phyloP scores from a whole-genome alignment of 306 rosid genomes.

The Pterocarpus macrocarpus region DNA sequence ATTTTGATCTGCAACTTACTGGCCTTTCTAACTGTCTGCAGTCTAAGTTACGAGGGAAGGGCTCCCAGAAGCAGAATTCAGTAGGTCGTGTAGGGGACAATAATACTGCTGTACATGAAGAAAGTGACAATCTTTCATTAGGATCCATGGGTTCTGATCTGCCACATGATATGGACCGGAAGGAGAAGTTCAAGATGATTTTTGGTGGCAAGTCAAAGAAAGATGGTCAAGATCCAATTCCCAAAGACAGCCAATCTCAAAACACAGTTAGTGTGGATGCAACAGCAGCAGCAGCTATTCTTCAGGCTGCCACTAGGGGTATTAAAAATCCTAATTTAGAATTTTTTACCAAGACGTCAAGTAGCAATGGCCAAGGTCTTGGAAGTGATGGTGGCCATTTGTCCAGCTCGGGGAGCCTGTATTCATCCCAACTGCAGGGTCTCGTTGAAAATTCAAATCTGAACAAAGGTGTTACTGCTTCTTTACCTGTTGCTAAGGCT shows the following conservation, averaged over 20 bases:
- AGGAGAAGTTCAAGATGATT: conserved; percentile 80
- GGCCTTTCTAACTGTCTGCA: conserved; percentile 43
- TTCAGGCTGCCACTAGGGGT: conserved; percentile 86
- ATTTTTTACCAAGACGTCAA: conserved; percentile 56
- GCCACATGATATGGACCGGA: conserved; percentile 61
- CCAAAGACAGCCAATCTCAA: conserved; percentile 57
- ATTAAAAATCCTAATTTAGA: conserved; percentile 67
- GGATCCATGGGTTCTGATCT: conserved; percentile 62
- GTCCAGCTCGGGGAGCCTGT: conserved; percentile 62
- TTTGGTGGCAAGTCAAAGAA: conserved; percentile 72
- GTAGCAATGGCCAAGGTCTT: conserved; percentile 60
- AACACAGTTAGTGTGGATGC: conserved; percentile 63
- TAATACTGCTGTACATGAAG: conserved; percentile 51
- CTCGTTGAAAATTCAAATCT: conserved; percentile 41
- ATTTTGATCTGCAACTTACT: conserved; percentile 37
- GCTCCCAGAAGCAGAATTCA: conserved; percentile 55
- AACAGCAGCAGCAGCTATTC: conserved; percentile 79
- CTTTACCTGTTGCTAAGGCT: conserved; percentile 65
- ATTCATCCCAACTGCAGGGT: conserved; percentile 54
- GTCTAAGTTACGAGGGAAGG: conserved; percentile 64
- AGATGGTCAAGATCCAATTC: conserved; percentile 64
- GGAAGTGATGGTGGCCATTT: conserved; percentile 59
- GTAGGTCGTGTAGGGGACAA: conserved; percentile 52
- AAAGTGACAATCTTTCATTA: conserved; percentile 51
- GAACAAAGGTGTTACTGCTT: conserved; percentile 46